Evolutionary conservation across 306 rosid species (phyloP), one percentile per base, ranked within the genome.

Genomic region (Abrus pulchellus): DNA sequence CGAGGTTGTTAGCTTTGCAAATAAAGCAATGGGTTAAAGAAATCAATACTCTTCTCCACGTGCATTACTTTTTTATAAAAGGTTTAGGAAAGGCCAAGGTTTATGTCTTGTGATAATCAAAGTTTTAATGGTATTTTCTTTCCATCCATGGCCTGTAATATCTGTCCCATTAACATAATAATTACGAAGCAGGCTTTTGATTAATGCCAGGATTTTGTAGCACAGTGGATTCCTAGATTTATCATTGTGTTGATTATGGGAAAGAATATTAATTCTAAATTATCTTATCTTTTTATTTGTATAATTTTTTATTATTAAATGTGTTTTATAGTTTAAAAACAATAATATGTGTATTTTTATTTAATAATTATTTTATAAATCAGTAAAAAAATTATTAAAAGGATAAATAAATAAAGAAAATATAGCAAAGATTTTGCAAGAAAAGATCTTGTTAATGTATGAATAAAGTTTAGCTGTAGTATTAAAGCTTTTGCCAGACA

Each of bases 131-230:
- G 63, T 71, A 68, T 49, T 81, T 77, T 78, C 47, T 81, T 74
- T 74, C 78, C 55, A 78, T 77, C 86, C 79, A 20, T 14, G 68
- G 79, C 53, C 83, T 83, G 85, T 88, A 75, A 81, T 81, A 62
- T 65, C 33, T 81, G 83, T 84, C 87, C 75, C 80, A 48, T 63
- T 80, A 78, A 61, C 68, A 55, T 57, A 61, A 41, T 65, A 78
- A 80, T 81, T 62, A 64, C 54, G 52, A 74, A 72, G 13, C 20
- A 54, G 47, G 14, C 77, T 76, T 49, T 83, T 78, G 28, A 75
- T 84, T 75, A 71, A 38, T 74, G 57, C 74, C 55, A 38, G 74
- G 75, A 66, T 71, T 78, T 80, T 82, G 82, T 86, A 84, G 41
- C 86, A 62, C 66, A 56, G 74, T 57, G 83, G 89, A 82, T 82